phyloP scores from a whole-genome alignment of 352 stramenopile genomes.

The Pythium aphanidermatum region DNA sequence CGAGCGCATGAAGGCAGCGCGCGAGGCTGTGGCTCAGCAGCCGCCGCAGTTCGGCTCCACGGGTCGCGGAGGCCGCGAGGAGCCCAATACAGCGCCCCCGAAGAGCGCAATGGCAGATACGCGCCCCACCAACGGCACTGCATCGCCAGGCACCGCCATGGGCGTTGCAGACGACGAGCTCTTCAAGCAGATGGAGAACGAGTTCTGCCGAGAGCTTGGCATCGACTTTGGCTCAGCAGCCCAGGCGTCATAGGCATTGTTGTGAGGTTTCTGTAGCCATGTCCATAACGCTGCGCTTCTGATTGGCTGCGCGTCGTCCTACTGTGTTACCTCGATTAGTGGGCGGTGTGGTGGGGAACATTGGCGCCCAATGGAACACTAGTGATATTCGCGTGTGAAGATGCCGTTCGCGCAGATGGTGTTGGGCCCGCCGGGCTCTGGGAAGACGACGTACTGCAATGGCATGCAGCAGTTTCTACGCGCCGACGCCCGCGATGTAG shows the following conservation, averaged over 20 bases:
- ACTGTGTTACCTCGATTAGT: constrained; percentile 1
- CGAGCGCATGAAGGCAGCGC: constrained; percentile 51
- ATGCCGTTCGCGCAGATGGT: constrained; percentile 81
- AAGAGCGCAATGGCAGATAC: constrained; percentile 13
- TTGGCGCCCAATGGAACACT: too few relatives aligned
- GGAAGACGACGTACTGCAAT: constrained; percentile 99
- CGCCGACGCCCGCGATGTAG: constrained; percentile 52
- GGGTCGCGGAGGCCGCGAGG: constrained; percentile 11
- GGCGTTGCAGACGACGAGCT: constrained; percentile 41
- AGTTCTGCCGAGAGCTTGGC: constrained; percentile 68
- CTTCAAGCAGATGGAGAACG: constrained; percentile 75
- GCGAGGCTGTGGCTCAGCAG: constrained; percentile 15
- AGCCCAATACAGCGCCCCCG: constrained; percentile 9
- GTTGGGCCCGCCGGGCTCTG: constrained; percentile 73
- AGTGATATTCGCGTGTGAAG: too few relatives aligned
- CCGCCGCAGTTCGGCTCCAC: constrained; percentile 6
- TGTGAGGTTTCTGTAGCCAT: constrained; percentile 6
- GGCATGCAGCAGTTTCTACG: constrained; percentile 94
- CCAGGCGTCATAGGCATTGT: background rate
- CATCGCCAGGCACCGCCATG: background rate
- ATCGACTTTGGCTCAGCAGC: constrained; percentile 27
- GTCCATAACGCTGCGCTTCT: background rate
- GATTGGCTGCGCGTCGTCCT: constrained; percentile 9
- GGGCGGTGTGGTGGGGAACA: background rate
- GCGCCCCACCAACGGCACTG: background rate